Evolutionary conservation across 2,329 filamentous ascomycete species (phyloP), one percentile per base, ranked within the genome.

Genomic region (Fonsecaea pugnacius): DNA sequence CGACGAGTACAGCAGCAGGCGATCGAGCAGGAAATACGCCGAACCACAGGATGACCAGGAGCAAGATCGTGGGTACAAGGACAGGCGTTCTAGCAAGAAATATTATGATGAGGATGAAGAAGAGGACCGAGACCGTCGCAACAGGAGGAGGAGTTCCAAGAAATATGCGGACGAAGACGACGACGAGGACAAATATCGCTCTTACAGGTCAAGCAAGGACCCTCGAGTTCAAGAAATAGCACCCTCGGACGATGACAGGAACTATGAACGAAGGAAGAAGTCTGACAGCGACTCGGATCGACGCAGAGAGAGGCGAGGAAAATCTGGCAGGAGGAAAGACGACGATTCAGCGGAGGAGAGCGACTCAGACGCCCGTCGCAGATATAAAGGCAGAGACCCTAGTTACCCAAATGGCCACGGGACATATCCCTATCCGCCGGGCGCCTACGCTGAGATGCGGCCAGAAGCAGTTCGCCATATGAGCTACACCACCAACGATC

Each of bases 401-500:
- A 51, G 38, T 24, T 30, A 50, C 8, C 35, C 35, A 8, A 53
- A 62, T 21, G 50, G 53, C 10, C 38, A 54, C 21, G 56, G 58
- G 7, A 57, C 59, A 30, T 60, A 63, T 53, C 57, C 40, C 2
- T 36, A 48, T 52, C 54, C 63, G 18, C 57, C 61, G 1, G 62
- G 43, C 16, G 58, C 40, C 12, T 61, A 63, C 52, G 32, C 51
- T 18, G 66, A 67, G 32, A 50, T 43, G 10, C 50, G 63, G 48
- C 61, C 67, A 57, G 60, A 50, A 24, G 65, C 62, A 40, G 35
- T 59, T 50, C 63, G 56, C 63, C 63, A 65, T 62, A 36, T 66
- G 59, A 67, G 62, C 64, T 66, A 66, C 60, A 76, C 77, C 58
- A 76, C 76, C 56, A 76, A 78, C 68, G 75, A 75, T 27, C 77